These are phyloP conservation scores for Leishmania tropica DNA, from an alignment of 208 protist species.

Conservation along the genomic window DNA sequence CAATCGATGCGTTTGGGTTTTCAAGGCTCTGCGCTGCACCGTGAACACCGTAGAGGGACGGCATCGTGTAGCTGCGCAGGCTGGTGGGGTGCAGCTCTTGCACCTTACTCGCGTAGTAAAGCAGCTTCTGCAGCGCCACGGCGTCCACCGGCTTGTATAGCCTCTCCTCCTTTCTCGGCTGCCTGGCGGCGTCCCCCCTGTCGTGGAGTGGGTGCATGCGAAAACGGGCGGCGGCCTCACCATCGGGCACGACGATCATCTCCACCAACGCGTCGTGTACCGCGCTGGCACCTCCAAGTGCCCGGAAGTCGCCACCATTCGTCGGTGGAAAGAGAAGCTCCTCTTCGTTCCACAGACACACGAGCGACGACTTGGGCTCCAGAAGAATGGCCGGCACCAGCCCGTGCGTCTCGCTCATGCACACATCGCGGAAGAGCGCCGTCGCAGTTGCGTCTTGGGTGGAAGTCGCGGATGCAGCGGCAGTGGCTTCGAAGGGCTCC, in stretches of 20 bases:
- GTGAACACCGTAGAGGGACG: constrained; percentile 13
- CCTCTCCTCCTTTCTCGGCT: neutral
- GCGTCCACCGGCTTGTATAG: neutral
- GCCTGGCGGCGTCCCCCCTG: neutral
- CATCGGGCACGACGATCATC: constrained; percentile 16
- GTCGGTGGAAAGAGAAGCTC: constrained; percentile 62
- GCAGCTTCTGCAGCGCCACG: constrained; percentile 23
- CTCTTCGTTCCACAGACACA: constrained; percentile 53
- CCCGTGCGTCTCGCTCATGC: constrained; percentile 12
- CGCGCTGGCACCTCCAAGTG: constrained; percentile 43
- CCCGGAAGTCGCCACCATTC: constrained; percentile 37
- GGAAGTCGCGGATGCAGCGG: neutral
- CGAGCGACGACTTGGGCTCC: constrained; percentile 53
- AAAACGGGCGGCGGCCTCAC: too few species aligned
- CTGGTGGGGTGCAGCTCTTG: constrained; percentile 33
- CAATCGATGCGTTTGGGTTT: neutral
- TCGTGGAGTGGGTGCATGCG: neutral
- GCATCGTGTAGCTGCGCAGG: constrained; percentile 38
- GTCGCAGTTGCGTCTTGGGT: neutral
- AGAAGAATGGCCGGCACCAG: constrained; percentile 39
- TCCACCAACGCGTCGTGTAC: constrained; percentile 38
- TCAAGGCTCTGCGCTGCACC: neutral
- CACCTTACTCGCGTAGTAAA: constrained; percentile 36
- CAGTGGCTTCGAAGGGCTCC: neutral
- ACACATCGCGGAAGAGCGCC: constrained; percentile 23